Percentiles rank a stretch among this genome's conserved stretches.
phyloP scores from a whole-genome alignment of 306 rosid species.

The Dalbergia oliveri region DNA sequence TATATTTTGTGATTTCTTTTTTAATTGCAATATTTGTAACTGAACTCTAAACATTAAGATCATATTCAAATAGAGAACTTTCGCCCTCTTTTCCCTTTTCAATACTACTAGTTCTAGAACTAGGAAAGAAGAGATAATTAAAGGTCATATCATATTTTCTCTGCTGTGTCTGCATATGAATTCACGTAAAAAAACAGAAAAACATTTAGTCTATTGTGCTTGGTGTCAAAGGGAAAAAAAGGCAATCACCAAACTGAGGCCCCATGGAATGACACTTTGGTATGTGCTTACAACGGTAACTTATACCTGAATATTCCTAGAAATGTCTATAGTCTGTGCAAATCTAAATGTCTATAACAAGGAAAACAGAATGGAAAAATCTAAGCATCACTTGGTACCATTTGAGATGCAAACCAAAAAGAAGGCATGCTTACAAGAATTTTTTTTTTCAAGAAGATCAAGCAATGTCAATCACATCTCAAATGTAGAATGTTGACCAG shows the following conservation, averaged over 20 bases:
- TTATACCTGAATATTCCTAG: not conserved
- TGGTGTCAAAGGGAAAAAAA: not conserved
- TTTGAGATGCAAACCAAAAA: conserved; percentile 6
- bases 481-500: conserved; percentile 2
- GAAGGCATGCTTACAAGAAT: not conserved
- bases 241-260: not conserved
- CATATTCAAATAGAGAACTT: conserved; percentile 13
- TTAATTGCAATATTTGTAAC: not conserved
- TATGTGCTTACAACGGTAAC: not conserved
- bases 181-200: not conserved
- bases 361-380: not conserved
- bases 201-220: not conserved
- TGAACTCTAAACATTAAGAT: conserved; percentile 28
- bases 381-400: conserved; percentile 3
- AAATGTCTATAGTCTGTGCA: not conserved
- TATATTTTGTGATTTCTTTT: conserved; percentile 5
- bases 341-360: not conserved
- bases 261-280: not conserved
- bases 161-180: not conserved
- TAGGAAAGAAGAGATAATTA: conserved; percentile 1
- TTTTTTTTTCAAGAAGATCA: not conserved
- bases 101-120: not conserved
- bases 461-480: conserved; percentile 26
- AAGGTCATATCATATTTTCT: not conserved
- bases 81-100: not conserved